phyloP scores from a whole-genome alignment of 108 stramenopile genomes.

The Epipyxis sp. region DNA sequence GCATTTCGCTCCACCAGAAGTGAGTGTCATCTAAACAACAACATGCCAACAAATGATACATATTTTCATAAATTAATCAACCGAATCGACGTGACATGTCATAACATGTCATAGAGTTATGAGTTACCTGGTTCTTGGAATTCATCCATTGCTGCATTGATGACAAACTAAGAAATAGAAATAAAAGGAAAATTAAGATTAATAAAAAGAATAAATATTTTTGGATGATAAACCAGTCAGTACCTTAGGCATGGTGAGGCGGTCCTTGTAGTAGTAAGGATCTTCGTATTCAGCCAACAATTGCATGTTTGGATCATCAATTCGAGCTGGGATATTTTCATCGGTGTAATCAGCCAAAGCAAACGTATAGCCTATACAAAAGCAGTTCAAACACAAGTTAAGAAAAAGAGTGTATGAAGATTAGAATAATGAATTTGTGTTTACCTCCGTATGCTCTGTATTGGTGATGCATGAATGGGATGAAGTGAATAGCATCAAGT shows the following conservation, averaged over 20 bases:
- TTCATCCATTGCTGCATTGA: constrained; percentile 43
- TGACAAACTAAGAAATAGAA: no score
- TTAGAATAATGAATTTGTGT: no score
- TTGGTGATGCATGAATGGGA: constrained; percentile 32
- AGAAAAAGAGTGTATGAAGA: no score
- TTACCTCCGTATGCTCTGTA: constrained; percentile 35
- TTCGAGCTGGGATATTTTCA: constrained; percentile 25
- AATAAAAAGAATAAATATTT: no score
- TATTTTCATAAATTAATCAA: no score
- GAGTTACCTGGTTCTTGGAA: constrained; percentile 37
- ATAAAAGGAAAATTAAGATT: no score
- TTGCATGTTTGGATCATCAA: constrained; percentile 34
- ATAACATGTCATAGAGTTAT: no score
- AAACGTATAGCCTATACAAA: constrained; percentile 37
- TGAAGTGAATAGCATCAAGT: constrained; percentile 40
- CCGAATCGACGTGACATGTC: no score
- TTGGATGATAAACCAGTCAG: no score
- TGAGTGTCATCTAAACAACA: constrained; percentile 42
- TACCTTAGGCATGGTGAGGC: constrained; percentile 48
- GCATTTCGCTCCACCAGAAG: constrained; percentile 43
- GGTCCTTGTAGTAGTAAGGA: constrained; percentile 38
- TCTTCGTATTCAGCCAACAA: constrained; percentile 9
- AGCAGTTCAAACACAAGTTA: no score
- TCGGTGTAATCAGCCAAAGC: constrained; percentile 38
- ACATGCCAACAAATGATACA: no score